Conservation (phyloP, 2,329 filamentous ascomycete species). For the Diaporthe citrichinensis region DNA sequence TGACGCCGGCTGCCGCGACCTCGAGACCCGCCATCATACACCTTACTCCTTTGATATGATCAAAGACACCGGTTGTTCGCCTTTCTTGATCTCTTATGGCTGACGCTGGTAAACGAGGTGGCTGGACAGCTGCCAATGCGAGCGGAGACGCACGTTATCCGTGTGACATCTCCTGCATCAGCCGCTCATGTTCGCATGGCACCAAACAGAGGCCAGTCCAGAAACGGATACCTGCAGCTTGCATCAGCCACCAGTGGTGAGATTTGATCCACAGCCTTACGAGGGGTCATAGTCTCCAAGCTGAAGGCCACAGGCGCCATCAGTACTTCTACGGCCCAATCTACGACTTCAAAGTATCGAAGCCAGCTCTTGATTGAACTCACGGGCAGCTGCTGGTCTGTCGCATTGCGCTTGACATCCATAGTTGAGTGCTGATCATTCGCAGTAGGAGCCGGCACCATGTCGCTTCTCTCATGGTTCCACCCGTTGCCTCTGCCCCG, state of each 20-base stretch:
- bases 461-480: conserved; percentile 3
- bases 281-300: conserved; percentile 6
- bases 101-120: not conserved
- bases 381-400: not conserved
- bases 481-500: not conserved
- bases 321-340: not conserved
- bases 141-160: not conserved
- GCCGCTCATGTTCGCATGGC: not conserved
- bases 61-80: not conserved
- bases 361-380: not conserved
- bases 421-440: not conserved
- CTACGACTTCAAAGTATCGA: not conserved
- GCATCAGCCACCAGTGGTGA: not conserved
- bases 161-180: conserved; percentile 7
- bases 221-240: conserved; percentile 10
- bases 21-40: conserved; percentile 23
- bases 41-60: not conserved
- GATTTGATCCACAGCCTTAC: conserved; percentile 1
- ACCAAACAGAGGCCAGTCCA: not conserved
- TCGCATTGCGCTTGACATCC: not conserved
- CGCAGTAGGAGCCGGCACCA: not conserved
- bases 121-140: not conserved
- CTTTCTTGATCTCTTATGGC: not conserved
- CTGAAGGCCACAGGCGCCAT: not conserved
- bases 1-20: conserved; percentile 39